phyloP scores from a whole-genome alignment of 192 early-diverging fungal species.

The Podila verticillata region DNA sequence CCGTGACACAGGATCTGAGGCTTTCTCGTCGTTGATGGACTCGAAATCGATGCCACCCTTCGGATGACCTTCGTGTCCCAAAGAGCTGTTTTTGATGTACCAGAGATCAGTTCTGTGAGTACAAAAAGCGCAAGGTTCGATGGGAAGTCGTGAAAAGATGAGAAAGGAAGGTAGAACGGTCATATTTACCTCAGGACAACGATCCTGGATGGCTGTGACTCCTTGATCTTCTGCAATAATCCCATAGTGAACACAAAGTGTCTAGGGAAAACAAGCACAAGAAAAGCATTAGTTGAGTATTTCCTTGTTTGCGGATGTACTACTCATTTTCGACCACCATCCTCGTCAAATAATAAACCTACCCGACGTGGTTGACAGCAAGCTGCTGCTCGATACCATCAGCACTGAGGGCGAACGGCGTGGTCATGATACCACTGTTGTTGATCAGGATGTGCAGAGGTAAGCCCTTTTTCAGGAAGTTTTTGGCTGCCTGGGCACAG shows the following conservation, averaged over 20 bases:
- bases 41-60: conserved; percentile 53
- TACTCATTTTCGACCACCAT: no score
- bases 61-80: conserved; percentile 20
- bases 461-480: conserved; percentile 36
- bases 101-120: no score
- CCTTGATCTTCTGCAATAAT: conserved; percentile 13
- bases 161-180: no score
- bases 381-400: conserved; percentile 58
- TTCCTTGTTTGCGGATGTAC: no score
- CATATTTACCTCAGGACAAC: conserved; percentile 21
- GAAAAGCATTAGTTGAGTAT: background rate
- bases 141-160: no score
- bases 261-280: background rate
- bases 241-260: conserved; percentile 26
- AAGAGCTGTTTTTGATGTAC: conserved; percentile 4
- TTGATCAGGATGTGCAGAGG: conserved; percentile 61
- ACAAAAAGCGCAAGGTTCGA: no score
- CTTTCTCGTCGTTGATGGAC: conserved; percentile 41
- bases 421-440: conserved; percentile 49
- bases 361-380: conserved; percentile 59
- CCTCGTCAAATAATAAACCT: background rate
- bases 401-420: conserved; percentile 32
- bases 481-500: conserved; percentile 21
- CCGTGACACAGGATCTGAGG: conserved; percentile 12
- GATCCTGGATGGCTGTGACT: conserved; percentile 39